Conservation (phyloP, 306 rosid genomes). For the Prinsepia uniflora region DNA sequence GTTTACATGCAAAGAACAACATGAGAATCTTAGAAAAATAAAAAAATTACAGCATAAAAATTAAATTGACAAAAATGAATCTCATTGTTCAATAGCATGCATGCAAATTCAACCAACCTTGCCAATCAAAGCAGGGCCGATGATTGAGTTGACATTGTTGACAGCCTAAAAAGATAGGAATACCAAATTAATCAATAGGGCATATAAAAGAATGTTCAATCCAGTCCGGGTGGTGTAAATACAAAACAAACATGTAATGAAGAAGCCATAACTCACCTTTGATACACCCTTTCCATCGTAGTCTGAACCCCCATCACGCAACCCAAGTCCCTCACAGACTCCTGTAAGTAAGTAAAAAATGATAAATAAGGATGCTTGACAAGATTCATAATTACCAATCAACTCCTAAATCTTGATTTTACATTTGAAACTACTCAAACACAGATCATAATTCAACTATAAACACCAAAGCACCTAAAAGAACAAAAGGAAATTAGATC, state of each 20-base stretch:
- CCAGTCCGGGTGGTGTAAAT: background rate
- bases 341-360: constrained; percentile 33
- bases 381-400: too few species aligned
- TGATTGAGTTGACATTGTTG: constrained; percentile 69
- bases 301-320: constrained; percentile 91
- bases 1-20: background rate
- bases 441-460: too few species aligned
- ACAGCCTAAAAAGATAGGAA: constrained; percentile 55
- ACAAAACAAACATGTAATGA: background rate
- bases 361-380: background rate
- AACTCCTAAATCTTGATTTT: too few species aligned
- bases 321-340: constrained; percentile 91
- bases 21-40: background rate
- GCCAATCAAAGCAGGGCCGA: constrained; percentile 88
- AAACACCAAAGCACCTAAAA: background rate
- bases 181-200: background rate
- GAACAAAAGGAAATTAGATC: background rate
- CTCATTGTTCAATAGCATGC: background rate
- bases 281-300: constrained; percentile 95
- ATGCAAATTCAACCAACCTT: constrained; percentile 58
- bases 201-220: background rate
- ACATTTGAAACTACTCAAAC: too few species aligned
- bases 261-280: constrained; percentile 42
- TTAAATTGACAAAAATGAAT: background rate
- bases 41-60: background rate